Percentiles rank a stretch among this genome's conserved stretches.
Conservation (phyloP, 2,329 filamentous ascomycete species). For the Colletotrichum sp. region DNA sequence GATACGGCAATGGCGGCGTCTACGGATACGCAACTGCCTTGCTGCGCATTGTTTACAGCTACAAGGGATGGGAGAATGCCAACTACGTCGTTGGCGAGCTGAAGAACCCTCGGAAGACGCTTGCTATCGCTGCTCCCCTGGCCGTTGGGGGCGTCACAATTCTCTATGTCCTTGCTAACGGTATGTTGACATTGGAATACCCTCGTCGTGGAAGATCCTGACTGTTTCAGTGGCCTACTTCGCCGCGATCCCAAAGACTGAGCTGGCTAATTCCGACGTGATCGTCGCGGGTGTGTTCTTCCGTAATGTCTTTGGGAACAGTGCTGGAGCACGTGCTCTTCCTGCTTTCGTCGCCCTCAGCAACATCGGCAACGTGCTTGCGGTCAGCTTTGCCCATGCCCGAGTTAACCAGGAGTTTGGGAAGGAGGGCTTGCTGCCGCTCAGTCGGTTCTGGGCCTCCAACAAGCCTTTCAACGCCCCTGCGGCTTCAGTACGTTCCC, state of each 20-base stretch:
- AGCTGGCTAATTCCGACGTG: slow-evolving; percentile 62
- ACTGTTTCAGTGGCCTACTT: slow-evolving; percentile 37
- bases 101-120: slow-evolving; percentile 58
- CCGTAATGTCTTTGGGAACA: slow-evolving; percentile 63
- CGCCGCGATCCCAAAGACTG: slow-evolving; percentile 62
- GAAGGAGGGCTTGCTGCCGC: slow-evolving; percentile 73
- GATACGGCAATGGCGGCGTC: slow-evolving; percentile 53
- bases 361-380: slow-evolving; percentile 67
- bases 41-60: slow-evolving; percentile 64
- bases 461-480: slow-evolving; percentile 72
- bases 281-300: slow-evolving; percentile 68
- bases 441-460: slow-evolving; percentile 70
- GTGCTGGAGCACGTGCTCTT: slow-evolving; percentile 52
- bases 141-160: slow-evolving; percentile 64
- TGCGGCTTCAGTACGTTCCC: slow-evolving; percentile 50
- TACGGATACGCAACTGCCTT: slow-evolving; percentile 63
- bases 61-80: slow-evolving; percentile 69
- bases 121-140: slow-evolving; percentile 60
- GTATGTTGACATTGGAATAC: background rate
- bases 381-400: slow-evolving; percentile 64
- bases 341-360: slow-evolving; percentile 65
- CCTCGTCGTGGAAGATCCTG: too few species aligned
- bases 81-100: slow-evolving; percentile 67
- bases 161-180: slow-evolving; percentile 68
- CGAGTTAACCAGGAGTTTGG: slow-evolving; percentile 70